Percentiles rank a stretch among this genome's conserved stretches.
These are phyloP conservation scores for Colletotrichum sp. DNA, from an alignment of 2,329 filamentous ascomycete genomes.

Conservation along the genomic window DNA sequence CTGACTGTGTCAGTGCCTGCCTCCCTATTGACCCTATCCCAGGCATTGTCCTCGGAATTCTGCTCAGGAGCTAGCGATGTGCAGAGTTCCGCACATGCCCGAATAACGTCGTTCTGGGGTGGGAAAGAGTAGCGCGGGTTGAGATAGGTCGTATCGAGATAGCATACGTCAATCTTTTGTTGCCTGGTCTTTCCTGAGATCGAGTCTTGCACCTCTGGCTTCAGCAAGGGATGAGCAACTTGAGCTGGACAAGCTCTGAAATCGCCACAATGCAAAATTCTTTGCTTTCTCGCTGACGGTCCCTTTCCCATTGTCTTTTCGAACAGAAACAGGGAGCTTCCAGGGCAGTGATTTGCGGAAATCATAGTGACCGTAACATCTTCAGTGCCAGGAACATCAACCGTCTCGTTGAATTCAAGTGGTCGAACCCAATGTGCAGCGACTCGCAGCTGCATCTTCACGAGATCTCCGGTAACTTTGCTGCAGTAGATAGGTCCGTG, in stretches of 20 bases:
- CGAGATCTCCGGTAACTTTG: slow-evolving; percentile 86
- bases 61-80: slow-evolving; percentile 74
- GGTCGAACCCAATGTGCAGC: slow-evolving; percentile 84
- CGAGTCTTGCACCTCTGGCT: slow-evolving; percentile 73
- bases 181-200: slow-evolving; percentile 74
- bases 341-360: slow-evolving; percentile 93
- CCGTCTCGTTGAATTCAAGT: slow-evolving; percentile 81
- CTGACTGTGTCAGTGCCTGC: slow-evolving; percentile 50
- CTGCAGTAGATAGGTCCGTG: slow-evolving; percentile 98
- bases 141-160: slow-evolving; percentile 95
- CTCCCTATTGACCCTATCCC: slow-evolving; percentile 47
- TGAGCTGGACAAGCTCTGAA: slow-evolving; percentile 91
- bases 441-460: slow-evolving; percentile 84
- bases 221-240: slow-evolving; percentile 79
- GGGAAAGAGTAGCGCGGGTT: slow-evolving; percentile 96
- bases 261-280: slow-evolving; percentile 93
- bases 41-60: slow-evolving; percentile 49
- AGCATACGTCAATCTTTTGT: slow-evolving; percentile 93
- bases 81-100: slow-evolving; percentile 86
- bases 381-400: slow-evolving; percentile 80
- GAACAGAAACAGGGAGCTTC: slow-evolving; percentile 91
- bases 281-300: slow-evolving; percentile 65
- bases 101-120: slow-evolving; percentile 83
- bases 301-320: slow-evolving; percentile 75
- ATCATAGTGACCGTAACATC: slow-evolving; percentile 94